phyloP scores from a whole-genome alignment of 2,329 filamentous ascomycete genomes.

The Aphanoascus verrucosus region DNA sequence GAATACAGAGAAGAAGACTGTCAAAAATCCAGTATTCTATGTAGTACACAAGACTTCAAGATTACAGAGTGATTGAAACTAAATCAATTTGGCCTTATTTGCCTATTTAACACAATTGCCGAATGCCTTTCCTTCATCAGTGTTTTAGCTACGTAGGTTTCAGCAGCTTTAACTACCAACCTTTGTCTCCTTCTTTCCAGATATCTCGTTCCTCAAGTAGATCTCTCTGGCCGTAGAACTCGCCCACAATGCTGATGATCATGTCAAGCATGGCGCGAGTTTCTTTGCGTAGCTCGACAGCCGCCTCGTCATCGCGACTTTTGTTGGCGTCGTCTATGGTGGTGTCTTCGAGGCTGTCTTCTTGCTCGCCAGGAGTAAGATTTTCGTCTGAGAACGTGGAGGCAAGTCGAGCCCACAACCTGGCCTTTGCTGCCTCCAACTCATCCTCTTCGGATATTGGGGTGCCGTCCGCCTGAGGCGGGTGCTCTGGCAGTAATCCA shows the following conservation, averaged over 20 bases:
- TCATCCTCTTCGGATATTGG: constrained; percentile 16
- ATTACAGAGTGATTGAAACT: too few relatives aligned
- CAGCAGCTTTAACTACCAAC: neutral
- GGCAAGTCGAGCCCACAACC: constrained; percentile 34
- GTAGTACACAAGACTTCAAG: too few relatives aligned
- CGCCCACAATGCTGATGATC: constrained; percentile 78
- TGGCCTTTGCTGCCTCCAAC: constrained; percentile 43
- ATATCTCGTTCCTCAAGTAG: constrained; percentile 61
- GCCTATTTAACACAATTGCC: too few relatives aligned
- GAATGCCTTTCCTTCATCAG: neutral
- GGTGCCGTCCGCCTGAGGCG: neutral
- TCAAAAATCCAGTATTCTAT: too few relatives aligned
- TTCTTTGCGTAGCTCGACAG: constrained; percentile 23
- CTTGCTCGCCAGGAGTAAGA: constrained; percentile 31
- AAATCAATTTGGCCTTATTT: too few relatives aligned
- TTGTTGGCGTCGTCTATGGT: constrained; percentile 20
- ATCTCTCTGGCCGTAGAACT: constrained; percentile 82
- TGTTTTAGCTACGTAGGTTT: neutral
- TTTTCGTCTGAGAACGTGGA: constrained; percentile 2
- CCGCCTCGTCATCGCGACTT: constrained; percentile 18
- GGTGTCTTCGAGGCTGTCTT: constrained; percentile 31
- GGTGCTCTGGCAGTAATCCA: neutral
- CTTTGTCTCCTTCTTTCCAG: constrained; percentile 31
- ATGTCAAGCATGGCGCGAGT: constrained; percentile 69
- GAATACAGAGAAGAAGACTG: too few relatives aligned